A percentile compares a stretch with the other conserved stretches of the same genome.
Conservation (phyloP, 169 alveolate genomes). For the Plasmodium gallinaceum region DNA sequence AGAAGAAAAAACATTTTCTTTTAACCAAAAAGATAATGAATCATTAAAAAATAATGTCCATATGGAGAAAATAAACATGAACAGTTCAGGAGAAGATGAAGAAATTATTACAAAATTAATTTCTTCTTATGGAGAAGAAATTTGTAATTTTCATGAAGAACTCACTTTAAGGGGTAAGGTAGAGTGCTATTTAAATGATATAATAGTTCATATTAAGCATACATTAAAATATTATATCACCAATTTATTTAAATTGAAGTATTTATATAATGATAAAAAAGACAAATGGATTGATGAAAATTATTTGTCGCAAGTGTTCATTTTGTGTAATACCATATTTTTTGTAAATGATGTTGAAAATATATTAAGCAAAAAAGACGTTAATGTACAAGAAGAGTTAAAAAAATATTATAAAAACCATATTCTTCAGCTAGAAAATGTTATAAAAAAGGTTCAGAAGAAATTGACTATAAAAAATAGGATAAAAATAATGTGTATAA, state of each 20-base stretch:
- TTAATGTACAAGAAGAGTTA: slow-evolving; percentile 81
- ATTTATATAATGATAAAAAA: slow-evolving; percentile 27
- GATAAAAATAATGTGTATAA: slow-evolving; percentile 94
- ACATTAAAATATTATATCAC: slow-evolving; percentile 55
- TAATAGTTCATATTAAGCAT: slow-evolving; percentile 58
- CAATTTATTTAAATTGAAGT: slow-evolving; percentile 27
- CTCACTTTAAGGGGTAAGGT: slow-evolving; percentile 44
- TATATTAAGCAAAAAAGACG: slow-evolving; percentile 79
- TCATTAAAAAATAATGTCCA: background rate
- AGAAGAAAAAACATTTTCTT: slow-evolving; percentile 78
- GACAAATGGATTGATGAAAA: slow-evolving; percentile 74
- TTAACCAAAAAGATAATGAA: background rate
- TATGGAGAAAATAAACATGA: background rate
- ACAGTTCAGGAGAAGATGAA: background rate
- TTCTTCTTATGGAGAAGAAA: slow-evolving; percentile 70
- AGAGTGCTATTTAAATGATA: slow-evolving; percentile 66
- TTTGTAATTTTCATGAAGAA: slow-evolving; percentile 51
- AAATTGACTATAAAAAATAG: slow-evolving; percentile 90
- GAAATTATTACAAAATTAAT: slow-evolving; percentile 47
- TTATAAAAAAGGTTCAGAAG: slow-evolving; percentile 94
- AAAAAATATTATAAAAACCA: slow-evolving; percentile 84
- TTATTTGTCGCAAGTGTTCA: slow-evolving; percentile 63
- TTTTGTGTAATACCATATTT: slow-evolving; percentile 63
- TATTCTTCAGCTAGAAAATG: slow-evolving; percentile 86
- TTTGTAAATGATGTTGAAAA: slow-evolving; percentile 77